Base-by-base conservation (phyloP, 305 asterid species). In the Fraxinus ornus region DNA sequence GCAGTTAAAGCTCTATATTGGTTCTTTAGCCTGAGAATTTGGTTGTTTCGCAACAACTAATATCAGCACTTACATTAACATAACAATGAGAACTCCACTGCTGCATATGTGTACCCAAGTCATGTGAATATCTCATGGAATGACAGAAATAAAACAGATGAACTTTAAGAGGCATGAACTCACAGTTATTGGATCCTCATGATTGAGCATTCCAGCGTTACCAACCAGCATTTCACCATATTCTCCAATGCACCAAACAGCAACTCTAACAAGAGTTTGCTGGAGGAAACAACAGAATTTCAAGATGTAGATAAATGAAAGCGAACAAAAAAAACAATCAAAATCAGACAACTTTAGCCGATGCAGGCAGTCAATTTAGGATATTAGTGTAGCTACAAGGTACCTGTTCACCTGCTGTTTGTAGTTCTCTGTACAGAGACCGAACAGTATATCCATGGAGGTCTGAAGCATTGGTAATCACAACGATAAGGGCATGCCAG, bases 231-330 rank as follows among this genome's bases (percentile, higher is more conserved):
- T 86, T 82, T 97, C 99, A 66, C 97, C 99, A 81, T 92, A 96
- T 89, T 96, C 99, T 84, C 99, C 99, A 33, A 94, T 91, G 90
- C 98, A 96, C 99, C 99, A 96, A 84, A 96, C 97, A 55, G 95
- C 92, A 87, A 94, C 98, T 85, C 97, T 92, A 83, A 93, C 92
- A 83, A 96, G 99, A 83, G 91, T 89, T 91, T 93, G 98, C 99
- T 96, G 82, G 77, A 84, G 86, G 81, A 81, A 41, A 87, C 75
- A 78, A 82, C 44, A 68, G 21, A 79, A 70, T 75, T 73, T 81
- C 79, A 80, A 70, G 84, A 84, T 82, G 41, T 17, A 22, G 57
- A 78, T 36, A 35, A 57, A 78, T 60, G 78, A 49, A 15, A 35
- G 22, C 7, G 7, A 15, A 49, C 15, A 49, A 41, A 15, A 49